phyloP scores from a whole-genome alignment of 345 rosid genomes.

The Mercurialis annua region DNA sequence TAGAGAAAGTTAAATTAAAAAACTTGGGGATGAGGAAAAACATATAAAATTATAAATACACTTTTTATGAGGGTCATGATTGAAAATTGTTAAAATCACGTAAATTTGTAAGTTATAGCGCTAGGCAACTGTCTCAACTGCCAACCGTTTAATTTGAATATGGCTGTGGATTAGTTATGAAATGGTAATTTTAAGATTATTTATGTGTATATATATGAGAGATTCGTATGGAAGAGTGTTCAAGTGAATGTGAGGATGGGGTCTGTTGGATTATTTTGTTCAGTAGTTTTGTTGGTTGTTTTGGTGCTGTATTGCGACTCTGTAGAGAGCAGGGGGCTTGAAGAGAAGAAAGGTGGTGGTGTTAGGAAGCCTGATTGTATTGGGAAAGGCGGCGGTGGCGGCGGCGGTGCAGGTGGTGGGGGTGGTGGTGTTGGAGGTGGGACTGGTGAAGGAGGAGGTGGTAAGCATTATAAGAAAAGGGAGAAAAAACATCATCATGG shows the following conservation, averaged over 20 bases:
- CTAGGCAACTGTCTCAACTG: constrained; percentile 22
- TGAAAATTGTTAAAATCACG: constrained; percentile 19
- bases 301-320: constrained; percentile 13
- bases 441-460: constrained; percentile 17
- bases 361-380: constrained; percentile 32
- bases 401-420: constrained; percentile 17
- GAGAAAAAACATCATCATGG: background rate
- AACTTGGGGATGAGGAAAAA: background rate
- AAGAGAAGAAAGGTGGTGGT: constrained; percentile 14
- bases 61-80: constrained; percentile 19
- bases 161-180: background rate
- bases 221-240: background rate
- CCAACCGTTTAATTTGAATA: constrained; percentile 15
- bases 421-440: constrained; percentile 20
- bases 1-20: background rate
- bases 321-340: constrained; percentile 27
- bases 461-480: constrained; percentile 1
- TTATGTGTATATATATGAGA: background rate
- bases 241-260: background rate
- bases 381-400: too few relatives aligned
- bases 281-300: constrained; percentile 13
- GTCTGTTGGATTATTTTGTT: constrained; percentile 1
- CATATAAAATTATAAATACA: too few relatives aligned
- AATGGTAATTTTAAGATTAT: background rate
- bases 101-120: constrained; percentile 17